Evolutionary conservation across 768 basidiomycete species (phyloP).

Genomic region (Lentinus tigrinus): DNA sequence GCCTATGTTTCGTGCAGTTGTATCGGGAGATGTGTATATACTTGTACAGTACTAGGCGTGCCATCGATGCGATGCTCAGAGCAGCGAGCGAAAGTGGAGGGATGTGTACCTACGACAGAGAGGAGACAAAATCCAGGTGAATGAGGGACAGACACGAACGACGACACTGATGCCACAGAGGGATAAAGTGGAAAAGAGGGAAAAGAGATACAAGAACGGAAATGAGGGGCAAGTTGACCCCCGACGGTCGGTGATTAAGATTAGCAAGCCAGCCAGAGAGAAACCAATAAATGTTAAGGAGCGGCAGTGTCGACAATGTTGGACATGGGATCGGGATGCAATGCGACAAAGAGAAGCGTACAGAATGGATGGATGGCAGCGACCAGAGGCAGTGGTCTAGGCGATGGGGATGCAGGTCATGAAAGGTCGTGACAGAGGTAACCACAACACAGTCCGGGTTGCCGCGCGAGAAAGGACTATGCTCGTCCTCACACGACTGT

Average conservation of each 20-base stretch:
- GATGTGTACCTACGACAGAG: constrained; percentile 5
- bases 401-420: constrained; percentile 6
- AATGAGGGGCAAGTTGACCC: neutral
- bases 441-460: neutral
- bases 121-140: constrained; percentile 7
- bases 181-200: neutral
- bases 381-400: constrained; percentile 1
- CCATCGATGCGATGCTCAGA: constrained; percentile 15
- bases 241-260: neutral
- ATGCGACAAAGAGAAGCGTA: neutral
- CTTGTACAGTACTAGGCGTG: constrained; percentile 13
- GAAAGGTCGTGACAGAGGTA: constrained; percentile 7
- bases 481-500: constrained; percentile 22
- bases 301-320: neutral
- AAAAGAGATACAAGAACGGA: constrained; percentile 1
- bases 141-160: neutral
- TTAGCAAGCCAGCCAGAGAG: constrained; percentile 6
- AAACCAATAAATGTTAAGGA: constrained; percentile 9
- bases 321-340: neutral
- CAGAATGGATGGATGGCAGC: neutral
- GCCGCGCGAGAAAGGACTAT: neutral
- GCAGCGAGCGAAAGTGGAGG: constrained; percentile 13
- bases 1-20: neutral
- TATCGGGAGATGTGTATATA: constrained; percentile 11
- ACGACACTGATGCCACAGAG: too few species aligned